phyloP scores from a whole-genome alignment of 2,329 filamentous ascomycete species.

The Torrubiellomyces zombiae region DNA sequence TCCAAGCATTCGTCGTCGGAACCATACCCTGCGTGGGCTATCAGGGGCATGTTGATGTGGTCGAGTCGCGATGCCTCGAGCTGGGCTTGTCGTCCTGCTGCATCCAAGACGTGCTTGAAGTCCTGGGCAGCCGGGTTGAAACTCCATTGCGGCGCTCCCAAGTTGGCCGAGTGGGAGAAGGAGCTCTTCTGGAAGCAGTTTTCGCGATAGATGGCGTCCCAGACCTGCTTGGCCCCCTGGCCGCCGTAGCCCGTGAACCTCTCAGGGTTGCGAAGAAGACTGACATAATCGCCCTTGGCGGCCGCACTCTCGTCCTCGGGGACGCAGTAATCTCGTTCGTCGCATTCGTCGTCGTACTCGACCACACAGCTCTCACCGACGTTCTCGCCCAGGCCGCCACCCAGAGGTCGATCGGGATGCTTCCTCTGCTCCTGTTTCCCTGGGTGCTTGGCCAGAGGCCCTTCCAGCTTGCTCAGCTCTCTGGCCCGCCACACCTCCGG shows the following conservation, averaged over 20 bases:
- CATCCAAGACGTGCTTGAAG: constrained; percentile 43
- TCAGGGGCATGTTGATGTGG: constrained; percentile 37
- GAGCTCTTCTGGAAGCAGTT: constrained; percentile 76
- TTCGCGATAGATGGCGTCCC: constrained; percentile 92
- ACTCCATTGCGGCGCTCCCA: constrained; percentile 28
- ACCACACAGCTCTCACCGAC: constrained; percentile 94
- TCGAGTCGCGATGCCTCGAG: constrained; percentile 33
- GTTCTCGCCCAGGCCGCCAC: constrained; percentile 66
- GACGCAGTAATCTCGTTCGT: constrained; percentile 91
- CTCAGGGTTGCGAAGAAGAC: constrained; percentile 82
- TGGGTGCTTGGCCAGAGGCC: constrained; percentile 80
- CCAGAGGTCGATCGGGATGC: constrained; percentile 54
- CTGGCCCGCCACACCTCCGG: constrained; percentile 81
- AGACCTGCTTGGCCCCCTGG: constrained; percentile 71
- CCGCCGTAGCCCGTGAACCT: constrained; percentile 90
- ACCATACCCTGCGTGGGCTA: constrained; percentile 50
- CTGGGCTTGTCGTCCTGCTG: constrained; percentile 41
- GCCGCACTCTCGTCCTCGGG: constrained; percentile 80
- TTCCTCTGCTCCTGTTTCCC: constrained; percentile 57
- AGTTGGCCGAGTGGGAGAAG: constrained; percentile 40
- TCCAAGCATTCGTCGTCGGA: constrained; percentile 86
- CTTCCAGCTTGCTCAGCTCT: constrained; percentile 81
- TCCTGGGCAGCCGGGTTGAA: constrained; percentile 39
- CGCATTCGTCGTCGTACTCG: constrained; percentile 93
- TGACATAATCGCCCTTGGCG: constrained; percentile 91